A percentile compares a stretch with the other conserved stretches of the same genome.
These are phyloP conservation scores for Vitellaria paradoxa DNA, from an alignment of 179 eudicot species.

Conservation along the genomic window DNA sequence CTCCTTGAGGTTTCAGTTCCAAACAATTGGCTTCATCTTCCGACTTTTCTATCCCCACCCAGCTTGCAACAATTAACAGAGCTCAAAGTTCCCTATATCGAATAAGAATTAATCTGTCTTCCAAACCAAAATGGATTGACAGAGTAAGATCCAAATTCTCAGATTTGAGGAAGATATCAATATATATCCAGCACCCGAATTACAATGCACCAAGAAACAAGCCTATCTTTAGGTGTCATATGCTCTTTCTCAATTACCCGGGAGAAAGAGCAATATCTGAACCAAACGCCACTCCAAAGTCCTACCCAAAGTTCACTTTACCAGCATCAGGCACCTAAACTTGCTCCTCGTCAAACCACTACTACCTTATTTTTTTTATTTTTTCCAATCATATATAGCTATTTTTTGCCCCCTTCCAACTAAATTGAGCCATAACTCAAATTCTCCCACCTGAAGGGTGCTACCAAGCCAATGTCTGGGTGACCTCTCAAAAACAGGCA, in stretches of 20 bases:
- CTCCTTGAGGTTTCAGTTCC: not conserved
- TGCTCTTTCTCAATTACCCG: not conserved
- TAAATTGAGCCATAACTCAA: conserved; percentile 56
- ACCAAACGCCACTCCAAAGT: not conserved
- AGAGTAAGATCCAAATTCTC: not conserved
- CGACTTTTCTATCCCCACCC: not conserved
- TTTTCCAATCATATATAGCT: conserved; percentile 1
- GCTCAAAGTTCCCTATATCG: not conserved
- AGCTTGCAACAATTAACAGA: not conserved
- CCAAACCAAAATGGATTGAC: not conserved
- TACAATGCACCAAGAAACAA: not conserved
- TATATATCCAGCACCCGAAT: not conserved
- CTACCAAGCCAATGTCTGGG: conserved; percentile 38
- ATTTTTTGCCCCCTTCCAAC: conserved; percentile 5
- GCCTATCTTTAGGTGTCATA: not conserved
- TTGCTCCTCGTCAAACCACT: not conserved
- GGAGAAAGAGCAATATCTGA: not conserved
- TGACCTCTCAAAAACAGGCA: conserved; percentile 60
- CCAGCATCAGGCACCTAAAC: conserved; percentile 1
- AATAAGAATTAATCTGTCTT: not conserved
- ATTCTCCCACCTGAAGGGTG: conserved; percentile 61
- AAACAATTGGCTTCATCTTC: not conserved
- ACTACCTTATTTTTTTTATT: not conserved
- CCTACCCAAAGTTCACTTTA: not conserved
- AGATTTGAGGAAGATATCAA: conserved; percentile 1